These are phyloP conservation scores for Marasmius oreades DNA, from an alignment of 1,284 basidiomycete genomes.

Conservation along the genomic window DNA sequence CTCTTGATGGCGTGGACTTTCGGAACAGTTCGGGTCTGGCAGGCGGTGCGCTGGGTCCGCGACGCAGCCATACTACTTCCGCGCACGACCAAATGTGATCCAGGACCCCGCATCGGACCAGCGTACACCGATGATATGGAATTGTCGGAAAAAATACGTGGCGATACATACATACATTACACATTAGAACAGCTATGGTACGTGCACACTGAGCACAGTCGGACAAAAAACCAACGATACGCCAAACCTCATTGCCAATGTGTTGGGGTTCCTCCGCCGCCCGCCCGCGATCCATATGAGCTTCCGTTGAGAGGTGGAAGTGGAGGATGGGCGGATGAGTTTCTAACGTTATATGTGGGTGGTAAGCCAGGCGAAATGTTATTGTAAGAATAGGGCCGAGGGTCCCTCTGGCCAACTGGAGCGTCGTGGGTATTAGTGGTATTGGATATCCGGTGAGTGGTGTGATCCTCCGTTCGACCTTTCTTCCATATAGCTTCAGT, in stretches of 20 bases:
- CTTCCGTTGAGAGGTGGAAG: background rate
- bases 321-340: background rate
- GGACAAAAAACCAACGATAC: background rate
- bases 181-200: background rate
- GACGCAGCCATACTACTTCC: background rate
- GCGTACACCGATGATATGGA: too few relatives aligned
- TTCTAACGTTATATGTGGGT: background rate
- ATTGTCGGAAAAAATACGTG: too few relatives aligned
- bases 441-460: slow-evolving; percentile 5
- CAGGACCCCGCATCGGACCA: too few relatives aligned
- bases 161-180: background rate
- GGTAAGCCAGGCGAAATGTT: background rate
- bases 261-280: background rate
- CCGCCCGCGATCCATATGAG: background rate
- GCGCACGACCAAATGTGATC: background rate
- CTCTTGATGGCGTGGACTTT: background rate
- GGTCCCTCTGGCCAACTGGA: background rate
- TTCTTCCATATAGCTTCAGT: slow-evolving; percentile 74
- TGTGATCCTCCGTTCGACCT: slow-evolving; percentile 43
- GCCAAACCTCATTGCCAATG: background rate
- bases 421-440: background rate
- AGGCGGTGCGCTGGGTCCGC: too few relatives aligned
- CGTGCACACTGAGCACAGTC: background rate
- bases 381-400: background rate
- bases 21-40: background rate